phyloP scores from a whole-genome alignment of 768 basidiomycete genomes.

The Tylopilus sp. region DNA sequence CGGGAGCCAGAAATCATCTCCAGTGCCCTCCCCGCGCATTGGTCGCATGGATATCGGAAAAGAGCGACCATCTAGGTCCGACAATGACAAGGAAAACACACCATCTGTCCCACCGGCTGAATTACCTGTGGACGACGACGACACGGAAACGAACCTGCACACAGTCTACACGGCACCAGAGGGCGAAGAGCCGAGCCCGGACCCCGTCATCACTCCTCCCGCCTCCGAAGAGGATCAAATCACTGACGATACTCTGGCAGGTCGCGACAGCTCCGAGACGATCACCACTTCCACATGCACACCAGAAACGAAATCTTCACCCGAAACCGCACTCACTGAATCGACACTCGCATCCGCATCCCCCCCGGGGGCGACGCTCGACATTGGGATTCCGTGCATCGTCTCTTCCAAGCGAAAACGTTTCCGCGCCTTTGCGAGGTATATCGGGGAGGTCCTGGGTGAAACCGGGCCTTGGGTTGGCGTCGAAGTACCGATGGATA shows the following conservation, averaged over 20 bases:
- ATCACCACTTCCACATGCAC: constrained; percentile 21
- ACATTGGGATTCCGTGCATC: constrained; percentile 88
- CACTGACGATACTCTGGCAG: constrained; percentile 20
- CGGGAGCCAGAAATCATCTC: constrained; percentile 11
- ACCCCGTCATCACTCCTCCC: constrained; percentile 10
- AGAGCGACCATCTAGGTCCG: constrained; percentile 38
- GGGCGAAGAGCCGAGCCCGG: constrained; percentile 1
- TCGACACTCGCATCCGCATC: constrained; percentile 22
- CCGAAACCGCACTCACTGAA: constrained; percentile 19
- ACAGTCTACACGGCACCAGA: constrained; percentile 23
- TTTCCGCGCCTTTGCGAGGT: constrained; percentile 83
- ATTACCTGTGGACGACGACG: constrained; percentile 35
- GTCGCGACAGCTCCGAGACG: constrained; percentile 26
- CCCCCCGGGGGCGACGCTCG: constrained; percentile 62
- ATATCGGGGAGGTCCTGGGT: constrained; percentile 84
- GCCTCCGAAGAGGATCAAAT: constrained; percentile 12
- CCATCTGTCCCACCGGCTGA: constrained; percentile 28
- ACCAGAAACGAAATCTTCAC: constrained; percentile 17
- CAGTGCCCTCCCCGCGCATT: constrained; percentile 16
- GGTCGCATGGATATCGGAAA: constrained; percentile 18
- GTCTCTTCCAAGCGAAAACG: constrained; percentile 78
- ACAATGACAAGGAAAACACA: constrained; percentile 16
- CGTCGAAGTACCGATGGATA: constrained; percentile 74
- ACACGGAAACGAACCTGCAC: constrained; percentile 25
- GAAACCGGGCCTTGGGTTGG: constrained; percentile 87